Conservation (phyloP, 2,329 filamentous ascomycete species). For the Neofusicoccum sp. region DNA sequence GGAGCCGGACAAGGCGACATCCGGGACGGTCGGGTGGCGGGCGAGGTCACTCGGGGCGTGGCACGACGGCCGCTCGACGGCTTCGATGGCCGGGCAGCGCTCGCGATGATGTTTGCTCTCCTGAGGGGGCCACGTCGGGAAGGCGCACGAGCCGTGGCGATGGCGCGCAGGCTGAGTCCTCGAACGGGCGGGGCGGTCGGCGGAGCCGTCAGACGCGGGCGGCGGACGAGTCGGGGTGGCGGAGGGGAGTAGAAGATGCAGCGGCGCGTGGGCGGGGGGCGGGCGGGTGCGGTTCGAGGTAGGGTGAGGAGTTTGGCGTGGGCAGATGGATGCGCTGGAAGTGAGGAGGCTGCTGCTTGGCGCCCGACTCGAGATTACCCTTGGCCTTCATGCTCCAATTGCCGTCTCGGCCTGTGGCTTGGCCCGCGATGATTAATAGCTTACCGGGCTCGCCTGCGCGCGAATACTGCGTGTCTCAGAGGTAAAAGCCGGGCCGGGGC, state of each 20-base stretch:
- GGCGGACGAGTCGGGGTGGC: neutral
- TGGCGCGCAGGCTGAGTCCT: slow-evolving; percentile 9
- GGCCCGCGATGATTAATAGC: slow-evolving; percentile 18
- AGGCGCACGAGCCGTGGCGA: slow-evolving; percentile 20
- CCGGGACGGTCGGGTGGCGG: slow-evolving; percentile 20
- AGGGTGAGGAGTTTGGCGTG: slow-evolving; percentile 7
- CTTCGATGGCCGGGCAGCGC: slow-evolving; percentile 8
- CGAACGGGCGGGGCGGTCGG: slow-evolving; percentile 10
- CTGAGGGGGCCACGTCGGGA: slow-evolving; percentile 19
- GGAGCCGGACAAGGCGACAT: slow-evolving; percentile 16
- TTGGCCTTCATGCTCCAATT: slow-evolving; percentile 11
- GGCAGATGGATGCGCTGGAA: slow-evolving; percentile 8
- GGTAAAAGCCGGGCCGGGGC: neutral
- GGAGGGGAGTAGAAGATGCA: slow-evolving; percentile 14
- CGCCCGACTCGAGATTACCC: slow-evolving; percentile 18
- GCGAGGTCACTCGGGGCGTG: slow-evolving; percentile 7
- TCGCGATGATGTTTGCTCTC: slow-evolving; percentile 21
- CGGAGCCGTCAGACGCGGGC: neutral
- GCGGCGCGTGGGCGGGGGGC: slow-evolving; percentile 8
- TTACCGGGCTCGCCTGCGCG: slow-evolving; percentile 2
- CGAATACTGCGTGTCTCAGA: slow-evolving; percentile 16
- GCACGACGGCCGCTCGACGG: slow-evolving; percentile 4
- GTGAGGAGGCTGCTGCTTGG: slow-evolving; percentile 17
- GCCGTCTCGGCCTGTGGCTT: slow-evolving; percentile 6
- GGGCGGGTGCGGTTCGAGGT: slow-evolving; percentile 13